Evolutionary conservation across 1,139 yeast genomes (phyloP), one percentile per base, ranked within the genome.

Genomic region (Candida labiduridarum): DNA sequence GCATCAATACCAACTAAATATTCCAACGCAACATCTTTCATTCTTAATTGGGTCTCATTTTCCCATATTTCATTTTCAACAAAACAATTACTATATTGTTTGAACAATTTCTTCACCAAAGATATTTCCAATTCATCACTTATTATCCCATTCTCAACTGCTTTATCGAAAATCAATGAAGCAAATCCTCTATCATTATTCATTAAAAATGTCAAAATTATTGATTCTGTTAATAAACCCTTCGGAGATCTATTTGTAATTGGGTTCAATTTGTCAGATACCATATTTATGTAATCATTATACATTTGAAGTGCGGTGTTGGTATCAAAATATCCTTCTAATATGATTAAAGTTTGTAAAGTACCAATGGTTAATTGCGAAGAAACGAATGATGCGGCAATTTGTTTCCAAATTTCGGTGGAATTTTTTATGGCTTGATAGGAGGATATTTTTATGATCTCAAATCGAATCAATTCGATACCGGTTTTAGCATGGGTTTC

Each of bases 161-260:
- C 82, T 56, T 83, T 85, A 41, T 82, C 84, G 54, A 78, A 75
- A n/a, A 86, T 67, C 42, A 85, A 75, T 41, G 77, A 73, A 0
- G 90, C 89, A 62, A 87, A 79, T 50, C 82, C 85, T 38, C 89
- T 64, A 58, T 87, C 90, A 36, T 74, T 69, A 35, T 76, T 74
- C 18, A 75, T 68, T 35, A 87, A 65, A 48, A 69, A 72, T 1
- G 82, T 75, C 19, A 82, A 58, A 18, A 84, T 66, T 47, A 85
- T 66, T 1, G 87, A 68, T 56, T 84, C 84, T 0, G 85, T 78
- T 19, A 85, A 59, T 27, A 69, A 56, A 0, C 84, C 85, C 18
- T 79, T 67, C 1, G 76, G 70, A 0, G 83, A 74, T 29, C 79
- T 59, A 2, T 66, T 65, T 1, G 74, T 65, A 2, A 44, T 50